Base-by-base conservation (phyloP, 225 moss, liverwort and hornwort genomes). In the Polytrichum commune region DNA sequence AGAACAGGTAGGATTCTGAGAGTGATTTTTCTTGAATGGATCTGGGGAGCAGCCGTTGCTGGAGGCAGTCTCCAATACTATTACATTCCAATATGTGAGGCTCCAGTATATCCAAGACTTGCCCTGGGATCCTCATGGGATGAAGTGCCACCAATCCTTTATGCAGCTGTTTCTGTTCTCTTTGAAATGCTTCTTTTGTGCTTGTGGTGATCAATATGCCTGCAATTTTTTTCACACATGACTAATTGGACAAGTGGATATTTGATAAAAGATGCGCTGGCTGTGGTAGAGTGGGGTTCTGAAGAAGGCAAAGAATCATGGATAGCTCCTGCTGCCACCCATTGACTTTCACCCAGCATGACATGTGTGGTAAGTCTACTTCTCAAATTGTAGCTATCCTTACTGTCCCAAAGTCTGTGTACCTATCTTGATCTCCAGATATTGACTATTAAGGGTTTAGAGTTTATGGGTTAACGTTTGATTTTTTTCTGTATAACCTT, bases 241-340 rank as follows among this genome's bases (percentile, higher is more conserved):
- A 92, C 91, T 53, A 78, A 89, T 27, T 93, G 92, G 92, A 93
- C 95, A 30, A 93, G 92, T 78, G 92, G 89, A 19, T 90, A 90
- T 73, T 84, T 86, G 69, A 81, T 77, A 74, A 86, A 88, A 74
- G 91, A 90, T 65, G 90, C 86, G 53, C 64, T 79, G 69, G 83
- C 93, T 56, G 55, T 91, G 27, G 91, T 93, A 68, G 80, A 74
- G 53, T 91, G 93, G 95, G 91, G 91, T 69, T 66, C 86, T 54
- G 83, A 82, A 54, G 83, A 86, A 65, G 75, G 68, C 27, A 76
- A 79, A 53, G 83, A 82, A 46, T 60, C 69, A 54, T 68, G 79
- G 46, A 64, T 79, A 24, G 55, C 84, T 24, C 78, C 86, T 75
- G 95, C 95, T 24, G 88, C 76, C 62, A 91, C n/a, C n/a, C 95